Base-by-base conservation (phyloP, 2,329 filamentous ascomycete species). In the Diaporthe citrichinensis region DNA sequence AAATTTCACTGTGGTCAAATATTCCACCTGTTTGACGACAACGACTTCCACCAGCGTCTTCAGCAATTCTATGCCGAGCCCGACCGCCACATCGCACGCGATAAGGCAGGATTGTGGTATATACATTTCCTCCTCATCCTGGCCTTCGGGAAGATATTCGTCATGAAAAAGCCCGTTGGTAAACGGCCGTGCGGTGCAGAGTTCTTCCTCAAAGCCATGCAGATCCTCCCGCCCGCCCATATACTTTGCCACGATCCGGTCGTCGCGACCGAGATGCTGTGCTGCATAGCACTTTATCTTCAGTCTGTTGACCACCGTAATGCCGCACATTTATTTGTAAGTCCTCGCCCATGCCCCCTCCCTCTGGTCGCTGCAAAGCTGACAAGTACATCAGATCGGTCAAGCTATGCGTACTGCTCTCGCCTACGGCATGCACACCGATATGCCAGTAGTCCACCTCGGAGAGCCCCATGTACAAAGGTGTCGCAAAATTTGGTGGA, bases 1-100 rank as follows among this genome's bases (percentile, higher is more conserved):
- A 90, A 90, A 73, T 91, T 90, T 58, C 88, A 90, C 75, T 89
- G 88, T 73, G 86, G 86, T 4, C 88, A 89, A 41, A 79, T 90
- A 3, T 89, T 89, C 34, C 88, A 90, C 67, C 81, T 91, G 2
- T 89, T 90, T 58, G 88, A 91, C 34, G 89, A 90, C 67, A 83
- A 85, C 15, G 83, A 82, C 0, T 91, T 90, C 74, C 89, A 88
- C 85, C 76, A 41, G 20, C 51, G 73, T 17, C 74, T 83, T 0
- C 79, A 81, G 31, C 77, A 80, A 8, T 83, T 82, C 51, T 84
- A 83, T 20, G 57, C 79, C 3, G 77, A 81, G 1, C 65, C 72
- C 0, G 49, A 69, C 49, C 65, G 65, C 34, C 34, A 39, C 2
- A 0, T 41, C 65, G 75, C 79, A 8, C 78, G 78, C 0, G 73